Evolutionary conservation across 2,329 filamentous ascomycete species (phyloP).

Genomic region (Fusarium redolens): DNA sequence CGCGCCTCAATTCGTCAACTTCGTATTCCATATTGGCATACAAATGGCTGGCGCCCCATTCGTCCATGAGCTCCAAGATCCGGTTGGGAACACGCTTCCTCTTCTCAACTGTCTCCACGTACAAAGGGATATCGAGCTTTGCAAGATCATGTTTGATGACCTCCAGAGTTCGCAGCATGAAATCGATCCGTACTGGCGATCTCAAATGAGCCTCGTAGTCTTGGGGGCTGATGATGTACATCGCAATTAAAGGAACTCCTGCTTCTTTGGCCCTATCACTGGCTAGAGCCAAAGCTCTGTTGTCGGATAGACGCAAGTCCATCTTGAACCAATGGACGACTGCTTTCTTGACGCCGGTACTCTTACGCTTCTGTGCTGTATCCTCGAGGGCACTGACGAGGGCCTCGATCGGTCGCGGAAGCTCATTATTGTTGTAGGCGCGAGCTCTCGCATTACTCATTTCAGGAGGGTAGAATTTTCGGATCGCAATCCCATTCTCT

Average conservation of each 20-base stretch:
- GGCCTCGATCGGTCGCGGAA: constrained; percentile 79
- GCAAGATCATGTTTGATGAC: constrained; percentile 74
- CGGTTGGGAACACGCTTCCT: constrained; percentile 70
- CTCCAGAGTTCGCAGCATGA: constrained; percentile 78
- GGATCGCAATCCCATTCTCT: constrained; percentile 72
- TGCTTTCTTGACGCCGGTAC: constrained; percentile 65
- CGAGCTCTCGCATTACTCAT: constrained; percentile 84
- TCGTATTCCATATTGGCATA: constrained; percentile 92
- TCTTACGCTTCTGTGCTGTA: constrained; percentile 65
- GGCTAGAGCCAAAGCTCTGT: constrained; percentile 76
- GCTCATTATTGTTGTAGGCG: constrained; percentile 76
- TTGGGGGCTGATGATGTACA: constrained; percentile 85
- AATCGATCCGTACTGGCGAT: constrained; percentile 79
- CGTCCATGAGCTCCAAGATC: constrained; percentile 72
- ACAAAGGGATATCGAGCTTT: constrained; percentile 79
- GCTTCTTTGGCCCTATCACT: constrained; percentile 72
- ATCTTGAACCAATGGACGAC: constrained; percentile 94
- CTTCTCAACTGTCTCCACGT: constrained; percentile 77
- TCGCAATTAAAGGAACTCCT: constrained; percentile 76
- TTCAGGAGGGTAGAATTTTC: constrained; percentile 84
- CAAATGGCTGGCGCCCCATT: constrained; percentile 80
- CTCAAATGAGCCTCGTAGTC: constrained; percentile 86
- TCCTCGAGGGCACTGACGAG: constrained; percentile 70
- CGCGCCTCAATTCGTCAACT: constrained; percentile 86
- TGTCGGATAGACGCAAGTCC: constrained; percentile 80